These are phyloP conservation scores for Trametes versicolor DNA, from an alignment of 1,284 basidiomycete genomes.

Conservation along the genomic window DNA sequence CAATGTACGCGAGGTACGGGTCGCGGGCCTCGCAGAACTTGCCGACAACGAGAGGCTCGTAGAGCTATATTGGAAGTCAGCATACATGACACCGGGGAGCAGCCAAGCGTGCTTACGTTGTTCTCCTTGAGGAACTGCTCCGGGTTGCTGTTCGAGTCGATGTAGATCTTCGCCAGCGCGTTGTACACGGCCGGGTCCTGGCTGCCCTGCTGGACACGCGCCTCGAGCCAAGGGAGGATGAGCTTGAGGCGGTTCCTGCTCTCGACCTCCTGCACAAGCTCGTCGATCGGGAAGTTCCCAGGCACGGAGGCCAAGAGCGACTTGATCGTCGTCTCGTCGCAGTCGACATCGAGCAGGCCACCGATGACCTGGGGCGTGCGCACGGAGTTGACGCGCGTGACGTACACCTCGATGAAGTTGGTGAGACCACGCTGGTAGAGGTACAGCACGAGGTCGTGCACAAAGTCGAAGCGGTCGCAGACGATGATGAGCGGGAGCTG, in stretches of 20 bases:
- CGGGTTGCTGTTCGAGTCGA: conserved; percentile 99
- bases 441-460: conserved; percentile 98
- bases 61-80: conserved; percentile 65
- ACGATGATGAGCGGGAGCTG: conserved; percentile 99
- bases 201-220: conserved; percentile 90
- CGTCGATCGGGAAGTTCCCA: conserved; percentile 97
- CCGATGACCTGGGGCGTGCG: conserved; percentile 99
- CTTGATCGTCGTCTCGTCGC: conserved; percentile 97
- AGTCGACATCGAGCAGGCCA: conserved; percentile 97
- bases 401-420: conserved; percentile 99
- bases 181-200: conserved; percentile 96
- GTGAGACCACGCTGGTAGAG: conserved; percentile 98
- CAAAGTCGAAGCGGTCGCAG: conserved; percentile 99
- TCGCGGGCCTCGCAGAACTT: conserved; percentile 99
- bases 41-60: conserved; percentile 96
- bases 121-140: conserved; percentile 99
- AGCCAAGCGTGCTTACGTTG: conserved; percentile 67
- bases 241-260: conserved; percentile 96
- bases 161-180: conserved; percentile 97
- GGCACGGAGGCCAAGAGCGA: conserved; percentile 92
- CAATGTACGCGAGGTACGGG: conserved; percentile 98
- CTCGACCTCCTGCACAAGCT: conserved; percentile 97
- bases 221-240: conserved; percentile 97
- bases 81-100: not conserved
- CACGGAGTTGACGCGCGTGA: conserved; percentile 97